phyloP scores from a whole-genome alignment of 73 alveolate species.

The Blepharisma stoltei region DNA sequence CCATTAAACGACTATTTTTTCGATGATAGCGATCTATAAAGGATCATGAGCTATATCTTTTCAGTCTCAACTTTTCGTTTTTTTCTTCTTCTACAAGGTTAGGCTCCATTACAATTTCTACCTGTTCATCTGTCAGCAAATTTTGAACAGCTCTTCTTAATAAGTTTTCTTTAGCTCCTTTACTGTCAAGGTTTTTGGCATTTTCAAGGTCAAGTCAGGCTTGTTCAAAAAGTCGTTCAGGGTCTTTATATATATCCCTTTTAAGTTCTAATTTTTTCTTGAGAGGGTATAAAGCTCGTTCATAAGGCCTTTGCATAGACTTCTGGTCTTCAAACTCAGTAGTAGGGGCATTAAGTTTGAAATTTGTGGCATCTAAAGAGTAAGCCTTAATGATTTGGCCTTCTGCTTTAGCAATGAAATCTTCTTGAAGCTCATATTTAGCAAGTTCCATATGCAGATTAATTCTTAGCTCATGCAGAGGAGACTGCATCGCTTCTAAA shows the following conservation, averaged over 20 bases:
- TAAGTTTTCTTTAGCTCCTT: conserved; percentile 83
- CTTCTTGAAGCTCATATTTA: conserved; percentile 94
- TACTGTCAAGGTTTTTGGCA: conserved; percentile 85
- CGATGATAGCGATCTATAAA: too few species aligned
- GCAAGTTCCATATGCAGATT: conserved; percentile 95
- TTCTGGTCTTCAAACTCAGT: conserved; percentile 76
- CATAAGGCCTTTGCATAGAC: conserved; percentile 80
- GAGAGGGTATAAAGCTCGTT: conserved; percentile 55
- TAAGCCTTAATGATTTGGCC: conserved; percentile 89
- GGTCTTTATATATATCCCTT: conserved; percentile 72
- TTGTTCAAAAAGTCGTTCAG: conserved; percentile 88
- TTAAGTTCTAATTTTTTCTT: conserved; percentile 63
- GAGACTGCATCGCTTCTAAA: conserved; percentile 84
- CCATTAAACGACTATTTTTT: too few species aligned
- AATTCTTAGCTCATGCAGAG: conserved; percentile 90
- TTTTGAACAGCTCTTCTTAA: conserved; percentile 76
- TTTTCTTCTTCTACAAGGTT: conserved; percentile 93
- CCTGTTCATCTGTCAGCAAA: conserved; percentile 71
- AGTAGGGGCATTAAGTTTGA: conserved; percentile 59
- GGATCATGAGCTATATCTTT: too few species aligned
- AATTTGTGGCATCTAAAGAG: conserved; percentile 76
- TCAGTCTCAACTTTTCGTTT: conserved; percentile 64
- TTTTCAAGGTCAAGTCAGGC: conserved; percentile 90
- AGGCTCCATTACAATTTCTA: conserved; percentile 61
- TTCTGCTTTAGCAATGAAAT: conserved; percentile 90